phyloP scores from a whole-genome alignment of 805 yeast genomes.

The Saccharomycopsis lassenensis region DNA sequence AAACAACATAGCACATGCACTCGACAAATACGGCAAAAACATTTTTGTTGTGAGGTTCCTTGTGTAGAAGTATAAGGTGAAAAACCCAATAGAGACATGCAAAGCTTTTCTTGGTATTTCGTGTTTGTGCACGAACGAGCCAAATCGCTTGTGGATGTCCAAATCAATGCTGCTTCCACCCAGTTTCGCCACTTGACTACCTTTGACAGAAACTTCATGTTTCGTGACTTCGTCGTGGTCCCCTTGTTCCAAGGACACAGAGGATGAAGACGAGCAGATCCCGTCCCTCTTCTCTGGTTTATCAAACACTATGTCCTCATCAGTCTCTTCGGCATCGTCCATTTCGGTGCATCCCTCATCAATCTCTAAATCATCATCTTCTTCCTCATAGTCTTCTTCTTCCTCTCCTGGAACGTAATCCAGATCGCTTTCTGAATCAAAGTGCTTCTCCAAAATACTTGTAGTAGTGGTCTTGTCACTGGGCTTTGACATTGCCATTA shows the following conservation, averaged over 20 bases:
- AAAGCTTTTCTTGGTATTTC: slow-evolving; percentile 83
- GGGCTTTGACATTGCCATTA: neutral
- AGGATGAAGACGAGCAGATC: slow-evolving; percentile 14
- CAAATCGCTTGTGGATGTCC: slow-evolving; percentile 35
- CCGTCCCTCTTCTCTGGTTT: slow-evolving; percentile 7
- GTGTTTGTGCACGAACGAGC: slow-evolving; percentile 56
- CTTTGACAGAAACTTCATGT: slow-evolving; percentile 18
- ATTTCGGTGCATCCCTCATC: slow-evolving; percentile 7
- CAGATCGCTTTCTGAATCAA: slow-evolving; percentile 16
- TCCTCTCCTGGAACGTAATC: slow-evolving; percentile 15
- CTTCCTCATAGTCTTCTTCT: slow-evolving; percentile 7
- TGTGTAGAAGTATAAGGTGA: slow-evolving; percentile 66
- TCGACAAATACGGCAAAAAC: slow-evolving; percentile 48
- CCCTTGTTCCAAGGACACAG: slow-evolving; percentile 9
- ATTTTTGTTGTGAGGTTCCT: slow-evolving; percentile 43
- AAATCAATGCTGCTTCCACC: slow-evolving; percentile 12
- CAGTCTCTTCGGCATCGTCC: slow-evolving; percentile 7
- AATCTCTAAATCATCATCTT: slow-evolving; percentile 8
- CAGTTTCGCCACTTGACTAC: neutral
- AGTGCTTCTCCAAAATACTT: too few species aligned
- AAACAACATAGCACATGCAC: slow-evolving; percentile 46
- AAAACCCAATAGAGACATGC: slow-evolving; percentile 81
- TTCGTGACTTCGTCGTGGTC: slow-evolving; percentile 2
- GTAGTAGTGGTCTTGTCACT: neutral
- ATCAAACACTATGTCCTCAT: slow-evolving; percentile 9